Evolutionary conservation across 139 green algal genomes (phyloP).

Genomic region (Coccomyxa sp.): DNA sequence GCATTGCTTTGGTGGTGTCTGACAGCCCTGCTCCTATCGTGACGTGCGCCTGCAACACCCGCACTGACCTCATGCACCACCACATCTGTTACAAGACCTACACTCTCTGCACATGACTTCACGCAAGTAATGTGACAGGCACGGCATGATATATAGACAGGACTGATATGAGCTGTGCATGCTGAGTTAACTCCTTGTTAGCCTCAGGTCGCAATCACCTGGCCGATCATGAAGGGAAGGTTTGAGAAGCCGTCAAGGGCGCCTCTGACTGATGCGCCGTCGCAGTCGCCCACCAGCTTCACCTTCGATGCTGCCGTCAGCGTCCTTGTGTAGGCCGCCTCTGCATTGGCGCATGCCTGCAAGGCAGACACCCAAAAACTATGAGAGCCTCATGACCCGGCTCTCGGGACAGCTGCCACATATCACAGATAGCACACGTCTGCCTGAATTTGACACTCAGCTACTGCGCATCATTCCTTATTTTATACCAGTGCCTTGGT

Average conservation of each 20-base stretch:
- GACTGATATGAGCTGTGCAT: not conserved
- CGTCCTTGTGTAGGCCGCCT: conserved; percentile 28
- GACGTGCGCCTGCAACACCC: conserved; percentile 3
- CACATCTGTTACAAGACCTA: too few species aligned
- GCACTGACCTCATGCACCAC: too few species aligned
- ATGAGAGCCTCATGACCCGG: too few species aligned
- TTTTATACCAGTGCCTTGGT: too few species aligned
- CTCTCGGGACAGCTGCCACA: too few species aligned
- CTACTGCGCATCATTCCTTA: too few species aligned
- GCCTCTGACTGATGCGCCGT: conserved; percentile 31
- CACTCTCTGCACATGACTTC: too few species aligned
- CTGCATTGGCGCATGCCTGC: conserved; percentile 36
- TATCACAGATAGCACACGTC: too few species aligned
- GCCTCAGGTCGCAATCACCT: not conserved
- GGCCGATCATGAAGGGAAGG: conserved; percentile 28
- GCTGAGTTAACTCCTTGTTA: not conserved
- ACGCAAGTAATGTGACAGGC: too few species aligned
- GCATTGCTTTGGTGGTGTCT: not conserved
- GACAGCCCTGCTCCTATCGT: conserved; percentile 10
- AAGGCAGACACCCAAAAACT: too few species aligned
- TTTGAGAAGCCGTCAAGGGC: conserved; percentile 29
- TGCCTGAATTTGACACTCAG: too few species aligned
- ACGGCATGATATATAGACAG: too few species aligned
- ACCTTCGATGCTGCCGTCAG: conserved; percentile 23
- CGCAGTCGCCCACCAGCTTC: conserved; percentile 27